A percentile compares a stretch with the other conserved stretches of the same genome.
These are phyloP conservation scores for Penicillium sp. DNA, from an alignment of 2,329 filamentous ascomycete species.

Conservation along the genomic window DNA sequence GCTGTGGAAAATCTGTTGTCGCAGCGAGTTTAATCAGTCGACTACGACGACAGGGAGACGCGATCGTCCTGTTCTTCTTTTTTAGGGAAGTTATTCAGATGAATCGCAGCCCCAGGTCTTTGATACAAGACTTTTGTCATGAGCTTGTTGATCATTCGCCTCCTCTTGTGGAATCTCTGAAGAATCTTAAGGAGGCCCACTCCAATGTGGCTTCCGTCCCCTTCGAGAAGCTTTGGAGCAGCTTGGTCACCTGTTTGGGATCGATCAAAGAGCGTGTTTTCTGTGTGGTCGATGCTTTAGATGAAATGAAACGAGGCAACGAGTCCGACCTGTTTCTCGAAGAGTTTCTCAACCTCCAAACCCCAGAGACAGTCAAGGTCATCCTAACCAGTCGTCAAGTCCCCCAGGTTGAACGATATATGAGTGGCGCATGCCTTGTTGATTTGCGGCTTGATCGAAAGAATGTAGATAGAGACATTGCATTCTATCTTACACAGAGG, in stretches of 20 bases:
- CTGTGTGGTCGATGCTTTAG: constrained; percentile 23
- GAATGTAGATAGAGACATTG: constrained; percentile 48
- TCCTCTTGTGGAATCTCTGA: constrained; percentile 3
- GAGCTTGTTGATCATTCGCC: constrained; percentile 15
- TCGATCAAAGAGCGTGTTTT: constrained; percentile 30
- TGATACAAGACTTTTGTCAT: constrained; percentile 17
- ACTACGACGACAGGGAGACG: constrained; percentile 7
- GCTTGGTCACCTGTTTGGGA: not conserved
- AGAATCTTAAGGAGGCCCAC: not conserved
- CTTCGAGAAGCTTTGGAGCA: constrained; percentile 6
- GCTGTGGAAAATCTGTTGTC: constrained; percentile 29
- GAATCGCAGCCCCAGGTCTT: constrained; percentile 18
- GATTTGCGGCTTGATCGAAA: constrained; percentile 25
- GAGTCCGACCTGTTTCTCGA: constrained; percentile 38
- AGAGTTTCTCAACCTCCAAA: constrained; percentile 37
- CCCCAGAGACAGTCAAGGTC: constrained; percentile 44
- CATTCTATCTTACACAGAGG: constrained; percentile 37
- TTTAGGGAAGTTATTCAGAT: constrained; percentile 25
- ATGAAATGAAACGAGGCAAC: not conserved
- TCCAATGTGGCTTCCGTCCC: not conserved
- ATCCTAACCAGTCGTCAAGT: constrained; percentile 51
- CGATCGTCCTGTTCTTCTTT: constrained; percentile 23
- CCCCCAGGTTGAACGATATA: constrained; percentile 32
- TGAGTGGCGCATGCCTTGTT: constrained; percentile 31
- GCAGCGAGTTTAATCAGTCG: constrained; percentile 20